Base-by-base conservation (phyloP, 805 yeast genomes). In the Candida pseudofarinosa region DNA sequence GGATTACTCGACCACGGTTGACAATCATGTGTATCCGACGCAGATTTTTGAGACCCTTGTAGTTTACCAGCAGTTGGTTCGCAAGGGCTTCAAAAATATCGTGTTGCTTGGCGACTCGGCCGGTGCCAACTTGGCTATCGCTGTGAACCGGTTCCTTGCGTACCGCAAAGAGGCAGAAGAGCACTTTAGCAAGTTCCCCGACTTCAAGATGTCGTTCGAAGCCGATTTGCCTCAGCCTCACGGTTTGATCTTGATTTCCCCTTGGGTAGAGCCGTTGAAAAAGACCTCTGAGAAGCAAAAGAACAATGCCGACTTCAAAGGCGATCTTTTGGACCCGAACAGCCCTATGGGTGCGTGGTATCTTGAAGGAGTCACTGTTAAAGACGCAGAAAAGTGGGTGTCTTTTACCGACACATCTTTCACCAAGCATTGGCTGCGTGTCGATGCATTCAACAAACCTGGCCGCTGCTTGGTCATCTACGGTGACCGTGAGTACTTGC, bases 221-320 rank as follows among this genome's bases (percentile, higher is more conserved):
- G 41, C 50, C 1, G 17, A 13, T 15, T 45, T 58, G 42, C 57
- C 59, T 2, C 64, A 63, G 47, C 71, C 70, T 4, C 49, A 48
- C 16, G 52, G 63, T 2, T 44, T 58, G 31, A 45, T 63, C 2
- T 51, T 63, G 37, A 43, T 60, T 8, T 60, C 67, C 34, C 71
- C 71, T 12, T 66, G 71, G 71, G 59, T 62, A 23, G 57, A 65
- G 43, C 70, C 71, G 5, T 46, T 47, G 33, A 53, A 57, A 7
- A 31, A 19, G 13, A 59, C 65, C 3, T 42, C 19, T 10, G 28
- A 47, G 12, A 54, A 59, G 13, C 43, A 60, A 3, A 54, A 48
- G 16, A 55, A 60, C 30, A 64, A 62, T 10, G 46, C 46, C 14
- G 45, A 58, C 40, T 48, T 48, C 28, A 19, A 42, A 5, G 70